Base-by-base conservation (phyloP, 2,329 filamentous ascomycete genomes). In the Talaromyces sp. region DNA sequence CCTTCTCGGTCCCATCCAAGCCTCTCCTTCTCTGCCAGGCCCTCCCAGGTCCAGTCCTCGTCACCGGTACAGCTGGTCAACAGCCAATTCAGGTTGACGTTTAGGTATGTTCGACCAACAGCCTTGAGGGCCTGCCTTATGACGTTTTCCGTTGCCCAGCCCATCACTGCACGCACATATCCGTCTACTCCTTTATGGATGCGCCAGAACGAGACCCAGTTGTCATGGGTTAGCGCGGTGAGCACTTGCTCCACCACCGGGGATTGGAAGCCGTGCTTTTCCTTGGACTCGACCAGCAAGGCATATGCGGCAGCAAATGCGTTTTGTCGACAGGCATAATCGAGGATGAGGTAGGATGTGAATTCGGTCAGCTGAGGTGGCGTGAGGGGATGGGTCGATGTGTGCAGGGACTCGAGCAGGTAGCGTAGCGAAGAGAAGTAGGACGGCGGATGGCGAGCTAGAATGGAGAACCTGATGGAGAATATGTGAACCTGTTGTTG, bases 401-500 rank as follows among this genome's bases (percentile, higher is more conserved):
- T 73, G 68, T 96, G 90, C 64, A 98, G 87, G 7, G 79, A 78
- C 52, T 87, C 83, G 12, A 99, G 81, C 2, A 97, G 83, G 68
- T 96, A 87, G 44, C 90, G 83, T 27, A 98, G 85, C 1, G 94
- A 92, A 0, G 94, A 92, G 65, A 94, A 89, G 74, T 98, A 99
- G 1, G 92, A 92, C 68, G 96, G 91, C 68, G 89, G 90, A 68
- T 96, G 89, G 65, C 88, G 87, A 61, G 89, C 87, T 36, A 96
- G 84, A 65, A 99, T 88, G 28, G 90, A 88, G 30, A 93, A 83
- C 60, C 93, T 89, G 68, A 96, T 91, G 69, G 91, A 92, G 81
- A 98, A 98, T 65, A 96, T 87, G 76, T 98, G 96, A 16, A 88
- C 91, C 68, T 92, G 88, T n/a, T 90, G 87, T 1, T 94, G 88